A percentile compares a stretch with the other conserved stretches of the same genome.
phyloP scores from a whole-genome alignment of 2,329 filamentous ascomycete genomes.

The Ampelomyces quisqualis region DNA sequence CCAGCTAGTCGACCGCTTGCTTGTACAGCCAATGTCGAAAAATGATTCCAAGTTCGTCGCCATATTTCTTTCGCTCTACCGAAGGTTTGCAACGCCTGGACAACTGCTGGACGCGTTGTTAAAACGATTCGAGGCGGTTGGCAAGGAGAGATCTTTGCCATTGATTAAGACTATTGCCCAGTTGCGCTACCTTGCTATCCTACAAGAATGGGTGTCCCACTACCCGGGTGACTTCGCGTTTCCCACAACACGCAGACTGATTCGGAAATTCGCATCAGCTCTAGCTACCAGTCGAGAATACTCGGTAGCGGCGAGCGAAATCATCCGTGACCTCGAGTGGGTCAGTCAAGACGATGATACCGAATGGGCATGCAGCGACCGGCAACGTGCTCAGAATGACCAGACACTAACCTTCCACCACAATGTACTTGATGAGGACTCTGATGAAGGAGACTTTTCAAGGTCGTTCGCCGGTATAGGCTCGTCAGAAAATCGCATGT shows the following conservation, averaged over 20 bases:
- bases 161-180: constrained; percentile 79
- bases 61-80: constrained; percentile 88
- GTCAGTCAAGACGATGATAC: constrained; percentile 87
- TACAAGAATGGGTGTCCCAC: constrained; percentile 84
- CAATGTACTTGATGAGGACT: constrained; percentile 45
- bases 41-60: constrained; percentile 86
- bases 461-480: constrained; percentile 35
- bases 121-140: constrained; percentile 69
- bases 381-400: constrained; percentile 52
- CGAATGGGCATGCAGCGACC: constrained; percentile 85
- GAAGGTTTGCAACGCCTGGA: constrained; percentile 84
- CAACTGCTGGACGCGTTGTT: constrained; percentile 77
- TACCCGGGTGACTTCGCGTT: constrained; percentile 94
- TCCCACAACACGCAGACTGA: constrained; percentile 66
- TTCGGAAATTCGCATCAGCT: constrained; percentile 73
- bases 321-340: constrained; percentile 73
- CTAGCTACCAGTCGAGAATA: constrained; percentile 80
- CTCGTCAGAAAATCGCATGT: constrained; percentile 30
- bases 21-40: constrained; percentile 78
- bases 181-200: constrained; percentile 76
- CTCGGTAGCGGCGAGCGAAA: constrained; percentile 80
- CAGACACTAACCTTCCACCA: constrained; percentile 47
- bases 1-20: constrained; percentile 74
- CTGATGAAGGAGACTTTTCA: constrained; percentile 39
- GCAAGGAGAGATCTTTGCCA: constrained; percentile 66